phyloP scores from a whole-genome alignment of 306 rosid genomes.

The Cajanus cajan region DNA sequence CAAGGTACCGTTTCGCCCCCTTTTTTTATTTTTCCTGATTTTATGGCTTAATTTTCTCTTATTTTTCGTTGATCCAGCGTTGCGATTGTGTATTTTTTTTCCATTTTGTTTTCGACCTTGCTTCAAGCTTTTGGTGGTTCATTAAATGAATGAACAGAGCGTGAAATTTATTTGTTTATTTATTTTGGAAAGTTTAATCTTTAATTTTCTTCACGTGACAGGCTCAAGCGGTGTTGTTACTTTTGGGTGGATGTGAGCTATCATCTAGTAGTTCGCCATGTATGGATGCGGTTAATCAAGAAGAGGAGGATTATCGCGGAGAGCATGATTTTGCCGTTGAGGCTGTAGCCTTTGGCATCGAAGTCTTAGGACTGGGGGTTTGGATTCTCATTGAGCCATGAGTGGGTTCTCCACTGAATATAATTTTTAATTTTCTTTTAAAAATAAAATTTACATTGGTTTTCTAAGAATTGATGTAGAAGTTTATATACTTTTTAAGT shows the following conservation, averaged over 20 bases:
- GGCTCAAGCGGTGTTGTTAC: slow-evolving; percentile 86
- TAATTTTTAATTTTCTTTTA: no score
- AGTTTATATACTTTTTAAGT: no score
- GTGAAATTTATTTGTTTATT: background rate
- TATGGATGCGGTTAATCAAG: slow-evolving; percentile 50
- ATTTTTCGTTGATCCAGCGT: background rate
- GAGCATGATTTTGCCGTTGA: no score
- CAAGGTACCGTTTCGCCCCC: slow-evolving; percentile 61
- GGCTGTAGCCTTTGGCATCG: no score
- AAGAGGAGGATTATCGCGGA: no score
- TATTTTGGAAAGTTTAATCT: background rate
- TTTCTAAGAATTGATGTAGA: no score
- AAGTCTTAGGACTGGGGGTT: no score
- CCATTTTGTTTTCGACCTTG: background rate
- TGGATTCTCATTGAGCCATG: no score
- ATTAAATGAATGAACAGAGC: background rate
- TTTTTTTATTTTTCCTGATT: no score
- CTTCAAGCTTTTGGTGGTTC: background rate
- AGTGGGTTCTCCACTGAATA: no score
- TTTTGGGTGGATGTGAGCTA: slow-evolving; percentile 81
- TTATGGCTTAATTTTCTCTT: background rate
- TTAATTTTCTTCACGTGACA: slow-evolving; percentile 29
- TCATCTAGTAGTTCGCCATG: slow-evolving; percentile 50
- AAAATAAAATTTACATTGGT: no score
- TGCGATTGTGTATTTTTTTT: background rate